Base-by-base conservation (phyloP, 306 rosid species). In the Benincasa hispida region DNA sequence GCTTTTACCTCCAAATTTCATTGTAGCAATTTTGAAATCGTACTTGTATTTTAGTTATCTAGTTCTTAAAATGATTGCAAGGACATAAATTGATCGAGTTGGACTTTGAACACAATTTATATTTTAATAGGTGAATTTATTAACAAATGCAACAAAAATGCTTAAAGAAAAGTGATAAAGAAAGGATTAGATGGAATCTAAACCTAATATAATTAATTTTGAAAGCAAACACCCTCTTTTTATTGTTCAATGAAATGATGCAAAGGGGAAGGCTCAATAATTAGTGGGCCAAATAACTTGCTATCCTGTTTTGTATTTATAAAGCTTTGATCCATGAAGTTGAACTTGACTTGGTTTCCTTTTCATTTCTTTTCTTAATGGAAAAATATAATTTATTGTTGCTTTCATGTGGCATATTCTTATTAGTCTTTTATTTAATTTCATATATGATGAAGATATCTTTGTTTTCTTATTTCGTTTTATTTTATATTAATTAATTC, bases 261-360 rank as follows among this genome's bases (percentile, higher is more conserved):
- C n/a, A 60, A 28, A 14, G 39, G 11, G 32, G 12, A 32, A 15
- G 45, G 3, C 10, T 24, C 74, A 68, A 41, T 68, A 68, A 41
- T 68, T 68, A 41, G 55, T 68, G 74, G 74, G 74, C 74, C 74
- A 68, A 67, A 37, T 22, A 68, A 14, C 12, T 67, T 67, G 27
- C 30, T 41, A 39, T 21, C 22, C 21, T 39, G 11, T 68, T n/a
- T 41, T 39, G 32, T 68, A 68, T 67, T 41, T 67, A 45, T 45
- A 45, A 42, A 24, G 55, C n/a, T 68, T 42, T 9, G 67, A 60
- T 60, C 41, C 41, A 60, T 60, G 5, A 60, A 2, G 41, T 68
- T 22, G 17, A 41, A 39, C 4, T 65, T 37, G 30, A 37, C 50
- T 62, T 62, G 27, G 18, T 2, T n/a, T 63, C 19, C 12, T 5